Evolutionary conservation across 2,329 filamentous ascomycete genomes (phyloP).

Genomic region (Phyllosticta citriasiana): DNA sequence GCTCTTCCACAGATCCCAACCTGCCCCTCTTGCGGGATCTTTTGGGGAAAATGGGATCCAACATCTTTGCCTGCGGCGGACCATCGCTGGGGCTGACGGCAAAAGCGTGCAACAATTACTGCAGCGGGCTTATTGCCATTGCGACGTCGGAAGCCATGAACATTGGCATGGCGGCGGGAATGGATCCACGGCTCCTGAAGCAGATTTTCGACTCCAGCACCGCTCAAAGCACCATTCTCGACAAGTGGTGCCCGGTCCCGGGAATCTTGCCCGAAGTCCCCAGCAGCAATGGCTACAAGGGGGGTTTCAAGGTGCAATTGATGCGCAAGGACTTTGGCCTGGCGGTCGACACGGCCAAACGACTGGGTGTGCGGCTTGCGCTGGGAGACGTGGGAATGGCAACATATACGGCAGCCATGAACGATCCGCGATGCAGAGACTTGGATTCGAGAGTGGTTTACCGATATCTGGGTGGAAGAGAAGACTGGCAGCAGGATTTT

Average conservation of each 20-base stretch:
- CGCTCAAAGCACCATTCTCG: constrained; percentile 43
- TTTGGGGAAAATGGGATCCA: constrained; percentile 42
- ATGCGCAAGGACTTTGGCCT: constrained; percentile 51
- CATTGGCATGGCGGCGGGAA: constrained; percentile 48
- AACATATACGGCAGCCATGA: constrained; percentile 43
- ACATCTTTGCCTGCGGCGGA: constrained; percentile 47
- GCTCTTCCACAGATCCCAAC: constrained; percentile 35
- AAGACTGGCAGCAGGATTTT: constrained; percentile 35
- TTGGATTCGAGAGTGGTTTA: constrained; percentile 50
- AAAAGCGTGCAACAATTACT: constrained; percentile 54
- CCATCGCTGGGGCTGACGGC: constrained; percentile 47
- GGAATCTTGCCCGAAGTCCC: constrained; percentile 22
- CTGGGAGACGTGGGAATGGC: constrained; percentile 41
- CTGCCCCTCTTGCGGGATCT: constrained; percentile 34
- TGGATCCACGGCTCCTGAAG: constrained; percentile 45
- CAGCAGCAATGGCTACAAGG: constrained; percentile 38
- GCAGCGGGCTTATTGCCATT: constrained; percentile 49
- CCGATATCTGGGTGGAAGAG: constrained; percentile 44
- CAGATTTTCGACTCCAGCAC: constrained; percentile 43
- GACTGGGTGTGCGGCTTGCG: constrained; percentile 40
- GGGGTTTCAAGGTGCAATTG: constrained; percentile 49
- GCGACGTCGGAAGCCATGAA: constrained; percentile 50
- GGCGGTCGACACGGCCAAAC: constrained; percentile 45
- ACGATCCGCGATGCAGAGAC: constrained; percentile 42
- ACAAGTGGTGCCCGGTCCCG: constrained; percentile 43